phyloP scores from a whole-genome alignment of 2,329 filamentous ascomycete species.

The Exophiala phaeomuriformis region DNA sequence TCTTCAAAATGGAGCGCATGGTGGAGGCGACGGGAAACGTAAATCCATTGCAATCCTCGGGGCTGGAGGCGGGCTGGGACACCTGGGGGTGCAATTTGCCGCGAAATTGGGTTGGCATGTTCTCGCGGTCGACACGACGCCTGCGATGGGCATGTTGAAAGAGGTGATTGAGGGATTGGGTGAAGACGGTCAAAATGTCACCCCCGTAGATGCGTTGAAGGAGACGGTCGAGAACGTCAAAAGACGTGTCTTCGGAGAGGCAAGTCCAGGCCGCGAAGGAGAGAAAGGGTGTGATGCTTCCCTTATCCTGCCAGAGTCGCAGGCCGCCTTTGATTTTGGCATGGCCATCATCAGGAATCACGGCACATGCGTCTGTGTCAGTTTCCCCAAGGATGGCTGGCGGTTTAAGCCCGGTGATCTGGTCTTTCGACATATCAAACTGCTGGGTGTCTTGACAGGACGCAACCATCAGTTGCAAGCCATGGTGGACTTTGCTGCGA shows the following conservation, averaged over 20 bases:
- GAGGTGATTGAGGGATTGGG: slow-evolving; percentile 24
- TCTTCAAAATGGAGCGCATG: too few species aligned
- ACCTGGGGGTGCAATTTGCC: slow-evolving; percentile 30
- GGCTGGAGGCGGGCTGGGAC: slow-evolving; percentile 32
- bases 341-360: slow-evolving; percentile 40
- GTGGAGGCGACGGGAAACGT: slow-evolving; percentile 28
- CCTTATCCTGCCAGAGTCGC: slow-evolving; percentile 43
- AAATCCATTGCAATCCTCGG: slow-evolving; percentile 36
- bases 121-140: slow-evolving; percentile 33
- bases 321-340: slow-evolving; percentile 44
- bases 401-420: slow-evolving; percentile 24
- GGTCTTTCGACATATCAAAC: slow-evolving; percentile 26
- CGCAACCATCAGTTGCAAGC: slow-evolving; percentile 22
- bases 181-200: slow-evolving; percentile 22
- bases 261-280: slow-evolving; percentile 14
- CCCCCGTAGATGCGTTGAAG: slow-evolving; percentile 37
- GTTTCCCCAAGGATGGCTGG: slow-evolving; percentile 36
- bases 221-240: slow-evolving; percentile 31
- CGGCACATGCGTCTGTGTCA: slow-evolving; percentile 42
- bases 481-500: slow-evolving; percentile 24
- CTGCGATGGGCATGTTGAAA: slow-evolving; percentile 26
- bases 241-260: slow-evolving; percentile 25
- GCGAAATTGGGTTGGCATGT: slow-evolving; percentile 34
- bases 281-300: slow-evolving; percentile 44
- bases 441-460: slow-evolving; percentile 24